Base-by-base conservation (phyloP, 2,329 filamentous ascomycete species). In the Alternaria metachromatica region DNA sequence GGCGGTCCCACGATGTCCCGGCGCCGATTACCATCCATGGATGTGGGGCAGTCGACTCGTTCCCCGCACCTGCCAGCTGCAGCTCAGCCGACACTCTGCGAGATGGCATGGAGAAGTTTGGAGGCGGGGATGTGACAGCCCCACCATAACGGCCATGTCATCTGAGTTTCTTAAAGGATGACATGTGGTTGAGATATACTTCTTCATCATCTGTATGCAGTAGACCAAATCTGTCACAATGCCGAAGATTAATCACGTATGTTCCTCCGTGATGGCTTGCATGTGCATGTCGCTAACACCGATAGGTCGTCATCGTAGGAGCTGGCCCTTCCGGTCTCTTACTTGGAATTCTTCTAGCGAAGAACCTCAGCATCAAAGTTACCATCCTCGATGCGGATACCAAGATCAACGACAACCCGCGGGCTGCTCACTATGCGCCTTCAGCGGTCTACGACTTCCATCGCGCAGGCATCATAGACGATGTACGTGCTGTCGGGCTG, bases 341-440 rank as follows among this genome's bases (percentile, higher is more conserved):
- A 15, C 69, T 78, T 4, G 76, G 73, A 13, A 80, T 88, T 3
- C 81, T 88, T 3, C 83, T 89, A 7, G 82, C 85, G 20, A 83
- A 85, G 67, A 81, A 85, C 56, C 59, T 72, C 20, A 81, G 82
- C 48, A 86, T 89, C 63, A 78, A 82, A 28, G 84, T 86, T 46
- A 84, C 84, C 23, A 80, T 89, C 21, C 80, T 90, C 57, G 88
- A 91, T 69, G 84, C 84, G 3, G 82, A 84, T 2, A 74, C 82
- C 25, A 80, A 84, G 58, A 81, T 90, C 49, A 87, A 89, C 78
- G 81, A 85, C 61, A 87, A 87, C 61, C 88, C 88, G 0, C 86
- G 88, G 26, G 88, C 88, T 13, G 86, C 88, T 3, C 87, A 89
- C 76, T 90, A 89, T 73, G 87, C 85, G 4, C 82, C 86, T 0